Percentiles rank a stretch among this genome's conserved stretches.
These are phyloP conservation scores for Kodamaea lidongshanica DNA, from an alignment of 805 yeast species.

Conservation along the genomic window DNA sequence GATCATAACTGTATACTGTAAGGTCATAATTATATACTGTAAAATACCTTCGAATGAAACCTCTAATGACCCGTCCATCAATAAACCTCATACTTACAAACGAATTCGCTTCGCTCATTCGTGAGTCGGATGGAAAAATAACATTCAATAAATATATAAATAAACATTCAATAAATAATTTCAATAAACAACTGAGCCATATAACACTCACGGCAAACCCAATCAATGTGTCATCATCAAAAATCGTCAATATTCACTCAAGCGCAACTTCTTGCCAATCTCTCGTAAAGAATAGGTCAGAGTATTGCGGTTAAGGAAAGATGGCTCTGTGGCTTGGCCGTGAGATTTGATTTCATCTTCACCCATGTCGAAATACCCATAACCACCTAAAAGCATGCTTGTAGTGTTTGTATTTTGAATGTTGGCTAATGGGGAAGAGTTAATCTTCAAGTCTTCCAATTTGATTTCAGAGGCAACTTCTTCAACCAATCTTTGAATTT, in stretches of 20 bases:
- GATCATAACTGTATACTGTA: too few relatives aligned
- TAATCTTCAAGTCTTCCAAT: constrained; percentile 2
- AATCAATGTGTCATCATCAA: constrained; percentile 3
- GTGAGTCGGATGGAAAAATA: too few relatives aligned
- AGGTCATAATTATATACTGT: too few relatives aligned
- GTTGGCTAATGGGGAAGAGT: background rate
- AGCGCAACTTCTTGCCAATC: constrained; percentile 57
- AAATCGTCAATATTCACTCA: constrained; percentile 60
- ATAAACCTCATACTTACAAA: too few relatives aligned
- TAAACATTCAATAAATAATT: constrained; percentile 1
- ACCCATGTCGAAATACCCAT: constrained; percentile 55
- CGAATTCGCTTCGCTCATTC: too few relatives aligned
- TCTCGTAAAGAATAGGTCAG: constrained; percentile 43
- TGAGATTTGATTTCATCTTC: constrained; percentile 48
- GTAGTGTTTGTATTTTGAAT: constrained; percentile 3
- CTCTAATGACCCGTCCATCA: too few relatives aligned
- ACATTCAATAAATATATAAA: constrained; percentile 6
- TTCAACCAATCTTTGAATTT: constrained; percentile 33
- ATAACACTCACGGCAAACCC: background rate
- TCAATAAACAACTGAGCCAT: background rate
- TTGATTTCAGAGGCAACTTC: constrained; percentile 16
- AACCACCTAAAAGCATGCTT: constrained; percentile 45
- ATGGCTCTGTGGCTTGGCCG: constrained; percentile 55
- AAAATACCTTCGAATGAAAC: too few relatives aligned
- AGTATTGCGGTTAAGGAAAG: constrained; percentile 32